A percentile compares a stretch with the other conserved stretches of the same genome.
These are phyloP conservation scores for Trichoderma erinaceum DNA, from an alignment of 495 filamentous ascomycete genomes.

Conservation along the genomic window DNA sequence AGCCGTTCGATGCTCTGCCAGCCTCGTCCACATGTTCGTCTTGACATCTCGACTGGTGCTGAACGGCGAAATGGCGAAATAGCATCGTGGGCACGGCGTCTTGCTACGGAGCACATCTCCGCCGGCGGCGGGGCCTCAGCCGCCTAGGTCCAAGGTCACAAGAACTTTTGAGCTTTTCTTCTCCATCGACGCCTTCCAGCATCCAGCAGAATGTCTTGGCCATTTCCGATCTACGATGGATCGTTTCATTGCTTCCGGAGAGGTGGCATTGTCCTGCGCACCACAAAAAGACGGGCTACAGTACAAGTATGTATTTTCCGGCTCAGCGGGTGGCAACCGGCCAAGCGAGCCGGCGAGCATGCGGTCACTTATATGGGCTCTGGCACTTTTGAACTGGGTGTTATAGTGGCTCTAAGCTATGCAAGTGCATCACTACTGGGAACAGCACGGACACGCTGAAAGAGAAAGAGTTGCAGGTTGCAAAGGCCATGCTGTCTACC, in stretches of 20 bases:
- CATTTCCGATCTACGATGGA: conserved; percentile 12
- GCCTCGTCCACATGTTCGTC: background rate
- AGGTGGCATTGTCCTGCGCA: conserved; percentile 8
- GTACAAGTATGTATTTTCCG: background rate
- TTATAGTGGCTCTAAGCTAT: background rate
- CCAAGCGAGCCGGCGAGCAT: background rate
- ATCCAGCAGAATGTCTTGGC: background rate
- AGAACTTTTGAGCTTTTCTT: background rate
- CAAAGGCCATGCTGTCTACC: background rate
- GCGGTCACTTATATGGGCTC: background rate
- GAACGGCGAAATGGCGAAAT: background rate
- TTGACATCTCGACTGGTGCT: background rate
- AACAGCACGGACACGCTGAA: background rate
- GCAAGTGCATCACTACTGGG: background rate
- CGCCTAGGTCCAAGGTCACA: background rate
- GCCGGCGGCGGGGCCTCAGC: background rate
- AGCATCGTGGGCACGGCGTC: background rate
- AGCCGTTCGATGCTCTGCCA: background rate
- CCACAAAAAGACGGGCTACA: background rate
- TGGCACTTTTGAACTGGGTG: background rate
- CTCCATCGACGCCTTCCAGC: conserved; percentile 8
- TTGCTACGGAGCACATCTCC: background rate
- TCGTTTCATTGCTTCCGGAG: conserved; percentile 1
- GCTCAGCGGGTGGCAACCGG: background rate
- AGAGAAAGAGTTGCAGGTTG: background rate